Evolutionary conservation across 2,329 filamentous ascomycete species (phyloP).

Genomic region (Cordyceps sp.): DNA sequence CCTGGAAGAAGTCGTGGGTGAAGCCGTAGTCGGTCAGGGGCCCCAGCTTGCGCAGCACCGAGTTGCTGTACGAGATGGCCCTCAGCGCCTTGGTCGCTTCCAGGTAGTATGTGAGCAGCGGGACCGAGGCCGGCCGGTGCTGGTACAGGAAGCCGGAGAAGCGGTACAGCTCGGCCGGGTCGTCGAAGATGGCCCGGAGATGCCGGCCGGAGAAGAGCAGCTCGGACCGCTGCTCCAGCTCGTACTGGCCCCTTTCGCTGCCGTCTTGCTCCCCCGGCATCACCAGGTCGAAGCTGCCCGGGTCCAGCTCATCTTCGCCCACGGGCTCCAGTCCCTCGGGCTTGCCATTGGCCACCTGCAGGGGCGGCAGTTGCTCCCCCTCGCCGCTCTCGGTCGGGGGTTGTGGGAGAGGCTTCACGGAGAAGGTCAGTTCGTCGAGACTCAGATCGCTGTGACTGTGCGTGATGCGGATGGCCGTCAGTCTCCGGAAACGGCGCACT

Average conservation of each 20-base stretch:
- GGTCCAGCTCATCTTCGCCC: constrained; percentile 17
- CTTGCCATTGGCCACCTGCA: constrained; percentile 4
- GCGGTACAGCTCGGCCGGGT: constrained; percentile 42
- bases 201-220: constrained; percentile 51
- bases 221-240: constrained; percentile 46
- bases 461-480: not conserved
- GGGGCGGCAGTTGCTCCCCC: constrained; percentile 1
- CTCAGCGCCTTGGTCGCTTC: constrained; percentile 54
- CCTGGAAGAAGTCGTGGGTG: constrained; percentile 3
- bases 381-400: constrained; percentile 1
- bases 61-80: constrained; percentile 56
- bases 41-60: constrained; percentile 11
- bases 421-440: constrained; percentile 3
- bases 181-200: constrained; percentile 45
- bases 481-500: not conserved
- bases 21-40: constrained; percentile 4
- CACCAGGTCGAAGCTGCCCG: constrained; percentile 19
- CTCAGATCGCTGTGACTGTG: constrained; percentile 4
- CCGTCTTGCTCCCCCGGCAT: constrained; percentile 6
- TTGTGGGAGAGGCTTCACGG: constrained; percentile 3
- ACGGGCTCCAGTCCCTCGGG: constrained; percentile 18
- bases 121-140: constrained; percentile 43
- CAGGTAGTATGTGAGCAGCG: constrained; percentile 53
- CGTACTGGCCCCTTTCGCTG: constrained; percentile 14
- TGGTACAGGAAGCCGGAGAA: constrained; percentile 52